phyloP scores from a whole-genome alignment of 495 filamentous ascomycete genomes.

The Lentithecium fluviatile region DNA sequence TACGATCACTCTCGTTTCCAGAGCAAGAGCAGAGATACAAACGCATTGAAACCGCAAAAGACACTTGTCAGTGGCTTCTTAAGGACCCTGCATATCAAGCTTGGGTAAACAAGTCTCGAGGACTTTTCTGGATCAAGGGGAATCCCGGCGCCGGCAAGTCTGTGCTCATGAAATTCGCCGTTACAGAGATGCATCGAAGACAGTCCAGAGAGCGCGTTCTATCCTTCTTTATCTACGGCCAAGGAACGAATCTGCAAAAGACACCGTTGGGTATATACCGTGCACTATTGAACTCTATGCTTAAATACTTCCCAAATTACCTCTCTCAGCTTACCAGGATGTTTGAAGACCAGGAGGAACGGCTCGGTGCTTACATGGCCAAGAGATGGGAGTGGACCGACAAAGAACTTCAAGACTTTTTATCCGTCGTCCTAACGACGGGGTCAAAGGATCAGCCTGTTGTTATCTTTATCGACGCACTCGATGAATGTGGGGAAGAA shows the following conservation, averaged over 20 bases:
- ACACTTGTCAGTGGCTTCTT: constrained; percentile 20
- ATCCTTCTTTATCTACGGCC: constrained; percentile 46
- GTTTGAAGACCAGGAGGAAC: constrained; percentile 6
- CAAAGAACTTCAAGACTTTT: neutral
- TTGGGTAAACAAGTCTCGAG: neutral
- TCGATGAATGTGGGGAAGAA: constrained; percentile 20
- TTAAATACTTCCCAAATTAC: neutral
- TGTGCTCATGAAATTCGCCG: constrained; percentile 19
- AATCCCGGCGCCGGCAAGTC: constrained; percentile 34
- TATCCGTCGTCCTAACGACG: neutral
- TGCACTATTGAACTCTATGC: neutral
- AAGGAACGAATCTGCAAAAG: constrained; percentile 29
- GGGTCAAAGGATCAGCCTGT: neutral
- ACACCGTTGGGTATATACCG: constrained; percentile 6
- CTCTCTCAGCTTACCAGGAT: neutral
- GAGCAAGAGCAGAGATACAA: constrained; percentile 5
- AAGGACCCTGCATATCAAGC: neutral
- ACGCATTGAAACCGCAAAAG: constrained; percentile 1
- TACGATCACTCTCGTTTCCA: constrained; percentile 3
- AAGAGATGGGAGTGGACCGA: constrained; percentile 1
- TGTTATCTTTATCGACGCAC: constrained; percentile 17
- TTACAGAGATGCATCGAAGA: constrained; percentile 1
- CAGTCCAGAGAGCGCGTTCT: constrained; percentile 16
- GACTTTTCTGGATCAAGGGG: constrained; percentile 32
- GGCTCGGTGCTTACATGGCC: neutral